A percentile compares a stretch with the other conserved stretches of the same genome.
These are phyloP conservation scores for Tulasnella sp. DNA, from an alignment of 768 basidiomycete genomes.

Conservation along the genomic window DNA sequence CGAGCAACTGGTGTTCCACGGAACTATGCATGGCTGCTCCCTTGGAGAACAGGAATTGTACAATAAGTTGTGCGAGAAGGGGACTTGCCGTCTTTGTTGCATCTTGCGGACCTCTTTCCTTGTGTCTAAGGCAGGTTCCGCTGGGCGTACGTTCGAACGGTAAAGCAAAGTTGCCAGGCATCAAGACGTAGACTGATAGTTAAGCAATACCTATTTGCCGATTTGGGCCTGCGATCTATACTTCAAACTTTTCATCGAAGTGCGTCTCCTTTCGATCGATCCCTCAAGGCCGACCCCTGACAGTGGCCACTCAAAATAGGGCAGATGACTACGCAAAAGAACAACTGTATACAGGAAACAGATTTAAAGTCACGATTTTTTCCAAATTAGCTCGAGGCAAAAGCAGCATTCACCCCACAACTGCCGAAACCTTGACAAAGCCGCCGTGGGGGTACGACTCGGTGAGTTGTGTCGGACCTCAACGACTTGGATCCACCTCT, in stretches of 20 bases:
- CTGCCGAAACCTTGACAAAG: background rate
- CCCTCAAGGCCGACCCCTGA: background rate
- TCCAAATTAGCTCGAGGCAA: background rate
- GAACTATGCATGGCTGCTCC: background rate
- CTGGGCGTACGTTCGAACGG: background rate
- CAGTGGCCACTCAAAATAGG: background rate
- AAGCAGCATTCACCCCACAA: background rate
- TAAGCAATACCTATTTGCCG: background rate
- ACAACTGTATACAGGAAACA: too few species aligned
- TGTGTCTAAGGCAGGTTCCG: background rate
- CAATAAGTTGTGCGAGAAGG: too few species aligned
- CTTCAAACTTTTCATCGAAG: constrained; percentile 11
- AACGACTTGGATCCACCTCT: background rate
- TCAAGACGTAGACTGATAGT: background rate
- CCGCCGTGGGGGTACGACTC: constrained; percentile 8
- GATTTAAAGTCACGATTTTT: background rate
- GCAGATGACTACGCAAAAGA: constrained; percentile 24
- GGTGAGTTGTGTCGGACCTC: background rate
- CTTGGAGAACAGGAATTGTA: background rate
- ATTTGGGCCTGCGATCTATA: constrained; percentile 9
- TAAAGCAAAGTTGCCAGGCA: too few species aligned
- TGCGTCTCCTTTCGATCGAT: background rate
- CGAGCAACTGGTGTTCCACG: constrained; percentile 3
- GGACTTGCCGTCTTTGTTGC: background rate
- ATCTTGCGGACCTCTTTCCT: constrained; percentile 13